phyloP scores from a whole-genome alignment of 73 alveolate genomes.

The Tetrahymena malaccensis region DNA sequence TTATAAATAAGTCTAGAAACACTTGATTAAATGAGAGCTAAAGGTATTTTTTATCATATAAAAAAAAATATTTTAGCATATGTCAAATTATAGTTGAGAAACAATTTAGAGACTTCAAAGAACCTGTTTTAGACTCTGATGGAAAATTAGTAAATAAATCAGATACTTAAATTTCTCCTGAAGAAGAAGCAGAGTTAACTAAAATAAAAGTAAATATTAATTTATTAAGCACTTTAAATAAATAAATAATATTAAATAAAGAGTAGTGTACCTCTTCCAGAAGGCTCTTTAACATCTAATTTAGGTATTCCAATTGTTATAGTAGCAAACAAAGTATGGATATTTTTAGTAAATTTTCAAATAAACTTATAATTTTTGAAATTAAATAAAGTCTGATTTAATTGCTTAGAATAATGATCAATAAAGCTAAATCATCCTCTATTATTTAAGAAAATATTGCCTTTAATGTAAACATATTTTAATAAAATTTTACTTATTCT shows the following conservation, averaged over 20 bases:
- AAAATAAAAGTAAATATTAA: not conserved
- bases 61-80: not conserved
- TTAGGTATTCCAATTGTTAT: constrained; percentile 28
- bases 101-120: not conserved
- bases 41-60: not conserved
- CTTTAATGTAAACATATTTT: constrained; percentile 8
- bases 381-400: not conserved
- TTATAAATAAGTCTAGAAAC: constrained; percentile 1
- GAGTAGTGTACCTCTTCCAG: constrained; percentile 5
- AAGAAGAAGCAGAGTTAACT: not conserved
- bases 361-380: not conserved
- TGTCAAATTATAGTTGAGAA: not conserved
- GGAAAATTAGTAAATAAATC: not conserved
- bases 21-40: constrained; percentile 11
- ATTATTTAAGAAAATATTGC: constrained; percentile 24
- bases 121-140: not conserved
- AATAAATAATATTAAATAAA: not conserved
- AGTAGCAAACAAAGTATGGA: constrained; percentile 18
- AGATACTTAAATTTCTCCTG: not conserved
- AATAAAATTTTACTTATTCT: not conserved
- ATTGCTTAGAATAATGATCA: constrained; percentile 18
- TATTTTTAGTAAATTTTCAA: not conserved
- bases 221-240: not conserved
- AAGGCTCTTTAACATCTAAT: constrained; percentile 7
- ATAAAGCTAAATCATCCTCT: not conserved